Conservation (phyloP, 768 basidiomycete genomes). For the Hygrocybe coccinea region DNA sequence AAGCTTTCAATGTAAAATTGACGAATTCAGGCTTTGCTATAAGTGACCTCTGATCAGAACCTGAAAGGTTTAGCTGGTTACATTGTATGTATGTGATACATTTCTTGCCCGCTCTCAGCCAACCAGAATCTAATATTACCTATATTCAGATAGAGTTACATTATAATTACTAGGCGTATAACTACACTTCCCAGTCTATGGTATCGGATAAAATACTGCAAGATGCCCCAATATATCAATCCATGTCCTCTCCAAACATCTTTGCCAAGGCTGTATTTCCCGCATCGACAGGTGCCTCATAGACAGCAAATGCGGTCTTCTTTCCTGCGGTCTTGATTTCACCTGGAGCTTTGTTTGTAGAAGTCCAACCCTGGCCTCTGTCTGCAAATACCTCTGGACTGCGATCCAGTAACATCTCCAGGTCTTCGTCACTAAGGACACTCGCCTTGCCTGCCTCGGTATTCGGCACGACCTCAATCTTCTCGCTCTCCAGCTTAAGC, state of each 20-base stretch:
- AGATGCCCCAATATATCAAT: no score
- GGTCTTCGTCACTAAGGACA: constrained; percentile 77
- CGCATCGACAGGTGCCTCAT: constrained; percentile 57
- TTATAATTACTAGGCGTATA: no score
- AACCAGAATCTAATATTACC: no score
- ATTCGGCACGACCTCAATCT: constrained; percentile 79
- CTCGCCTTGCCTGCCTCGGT: constrained; percentile 63
- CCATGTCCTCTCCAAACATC: constrained; percentile 51
- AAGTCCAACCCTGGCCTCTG: constrained; percentile 71
- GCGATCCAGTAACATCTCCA: constrained; percentile 78
- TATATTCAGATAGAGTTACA: no score
- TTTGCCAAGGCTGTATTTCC: constrained; percentile 66
- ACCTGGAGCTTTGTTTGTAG: constrained; percentile 28
- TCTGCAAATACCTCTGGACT: constrained; percentile 66
- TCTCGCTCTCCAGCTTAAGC: constrained; percentile 78
- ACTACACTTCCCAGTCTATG: no score
- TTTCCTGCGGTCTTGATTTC: constrained; percentile 19
- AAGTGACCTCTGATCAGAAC: no score
- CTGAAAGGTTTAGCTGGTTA: no score
- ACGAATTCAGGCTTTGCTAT: no score
- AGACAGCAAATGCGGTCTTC: constrained; percentile 73
- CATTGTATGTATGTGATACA: no score
- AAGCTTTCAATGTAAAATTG: no score
- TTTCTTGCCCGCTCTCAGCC: no score
- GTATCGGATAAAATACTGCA: no score